Evolutionary conservation across 164 flowering plant species (phyloP), one percentile per base, ranked within the genome.

Genomic region (Stephania cephalantha): DNA sequence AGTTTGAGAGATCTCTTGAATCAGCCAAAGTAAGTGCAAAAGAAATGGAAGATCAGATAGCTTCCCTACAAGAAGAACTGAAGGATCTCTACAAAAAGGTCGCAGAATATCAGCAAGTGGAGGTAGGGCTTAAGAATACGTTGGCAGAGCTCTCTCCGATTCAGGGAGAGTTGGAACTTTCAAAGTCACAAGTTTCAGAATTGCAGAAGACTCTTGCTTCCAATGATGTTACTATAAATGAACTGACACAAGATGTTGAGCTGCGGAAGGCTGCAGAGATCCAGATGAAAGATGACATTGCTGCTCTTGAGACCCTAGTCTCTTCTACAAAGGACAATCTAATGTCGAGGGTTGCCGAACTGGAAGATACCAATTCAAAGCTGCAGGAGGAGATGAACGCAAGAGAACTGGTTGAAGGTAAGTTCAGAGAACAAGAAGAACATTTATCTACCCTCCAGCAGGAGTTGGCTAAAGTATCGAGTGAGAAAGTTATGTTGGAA

Each of bases 1-100:
- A 94, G 80, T 85, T 90, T 53, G 96, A 91, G 81, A 86, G 78
- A 76, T 71, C 87, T 79, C 93, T 92, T 74, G 89, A 91, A 71
- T 31, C 70, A 46, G 86, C 97, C 6, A 88, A 87, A 78, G 9
- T 68, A 17, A 85, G 86, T 76, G 88, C 92, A 31, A 86, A 83
- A 76, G 92, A 86, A 79, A 77, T 86, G 87, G 94, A 91, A 80
- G 88, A 83, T 79, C 95, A 88, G 82, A 81, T 87, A 86, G 84
- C 84, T 79, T 77, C 86, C 30, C 71, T 93, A 0, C 89, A 91
- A 67, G 86, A 80, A 68, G 97, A 95, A 78, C 53, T 92, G 74
- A 87, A 89, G 80, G 86, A 86, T 53, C 82, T 93, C 8, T 76
- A 88, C 75, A 88, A 86, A 31, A 91, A 88, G 84, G 81, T 93